Evolutionary conservation across 345 rosid genomes (phyloP).

Genomic region (Lepidium sativum): DNA sequence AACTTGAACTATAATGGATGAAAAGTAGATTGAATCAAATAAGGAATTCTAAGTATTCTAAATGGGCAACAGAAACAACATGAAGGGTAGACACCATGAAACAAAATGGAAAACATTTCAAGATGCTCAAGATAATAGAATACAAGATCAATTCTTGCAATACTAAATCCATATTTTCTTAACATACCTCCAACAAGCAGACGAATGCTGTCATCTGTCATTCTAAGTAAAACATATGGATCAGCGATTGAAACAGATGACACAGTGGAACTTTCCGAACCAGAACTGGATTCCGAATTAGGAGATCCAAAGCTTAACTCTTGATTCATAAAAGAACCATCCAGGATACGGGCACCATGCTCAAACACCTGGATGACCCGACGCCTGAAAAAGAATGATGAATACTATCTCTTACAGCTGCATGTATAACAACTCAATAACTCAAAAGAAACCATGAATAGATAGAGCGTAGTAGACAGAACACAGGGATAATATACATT

Average conservation of each 20-base stretch:
- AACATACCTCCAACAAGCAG: constrained; percentile 87
- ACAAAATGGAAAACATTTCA: neutral
- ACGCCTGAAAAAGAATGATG: constrained; percentile 45
- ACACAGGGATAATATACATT: neutral
- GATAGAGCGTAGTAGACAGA: constrained; percentile 3
- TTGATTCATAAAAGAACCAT: constrained; percentile 96
- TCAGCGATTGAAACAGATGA: constrained; percentile 86
- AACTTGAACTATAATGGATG: too few species aligned
- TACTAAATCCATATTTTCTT: neutral
- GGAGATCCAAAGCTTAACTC: constrained; percentile 69
- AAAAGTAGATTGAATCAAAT: too few species aligned
- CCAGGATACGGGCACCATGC: constrained; percentile 86
- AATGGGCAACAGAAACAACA: too few species aligned
- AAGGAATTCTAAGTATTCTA: too few species aligned
- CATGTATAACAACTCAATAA: constrained; percentile 2
- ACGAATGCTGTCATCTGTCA: constrained; percentile 83
- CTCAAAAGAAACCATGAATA: neutral
- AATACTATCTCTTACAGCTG: constrained; percentile 8
- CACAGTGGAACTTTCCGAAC: constrained; percentile 61
- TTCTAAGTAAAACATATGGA: constrained; percentile 78
- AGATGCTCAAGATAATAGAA: neutral
- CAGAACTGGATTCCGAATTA: constrained; percentile 57
- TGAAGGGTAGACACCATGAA: too few species aligned
- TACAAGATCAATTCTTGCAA: constrained; percentile 3
- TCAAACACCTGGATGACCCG: constrained; percentile 91